Percentiles rank a stretch among this genome's conserved stretches.
Conservation (phyloP, 805 yeast genomes). For the Lachancea dasiensis region DNA sequence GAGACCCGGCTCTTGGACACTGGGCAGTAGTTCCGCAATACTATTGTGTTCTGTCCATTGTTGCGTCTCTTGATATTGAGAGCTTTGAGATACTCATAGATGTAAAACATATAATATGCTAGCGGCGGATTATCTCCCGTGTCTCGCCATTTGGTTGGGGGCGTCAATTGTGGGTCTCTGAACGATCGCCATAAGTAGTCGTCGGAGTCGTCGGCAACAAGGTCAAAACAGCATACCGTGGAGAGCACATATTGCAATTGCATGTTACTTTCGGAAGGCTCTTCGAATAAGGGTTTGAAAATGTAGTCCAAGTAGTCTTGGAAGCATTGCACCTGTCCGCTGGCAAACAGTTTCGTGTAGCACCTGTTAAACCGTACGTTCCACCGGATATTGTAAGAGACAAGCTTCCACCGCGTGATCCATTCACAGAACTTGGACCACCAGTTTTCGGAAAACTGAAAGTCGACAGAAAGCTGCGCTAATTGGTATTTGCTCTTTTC, state of each 20-base stretch:
- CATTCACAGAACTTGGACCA: slow-evolving; percentile 35
- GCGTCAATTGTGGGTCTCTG: slow-evolving; percentile 11
- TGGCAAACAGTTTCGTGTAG: slow-evolving; percentile 22
- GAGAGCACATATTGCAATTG: slow-evolving; percentile 31
- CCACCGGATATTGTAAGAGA: slow-evolving; percentile 38
- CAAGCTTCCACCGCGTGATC: slow-evolving; percentile 34
- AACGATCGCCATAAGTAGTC: slow-evolving; percentile 26
- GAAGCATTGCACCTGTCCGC: slow-evolving; percentile 24
- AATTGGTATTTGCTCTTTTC: slow-evolving; percentile 38
- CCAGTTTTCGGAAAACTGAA: slow-evolving; percentile 25
- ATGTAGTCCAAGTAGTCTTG: slow-evolving; percentile 31
- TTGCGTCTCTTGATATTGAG: slow-evolving; percentile 16
- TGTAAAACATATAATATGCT: slow-evolving; percentile 35
- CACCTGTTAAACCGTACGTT: slow-evolving; percentile 32
- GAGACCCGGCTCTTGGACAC: slow-evolving; percentile 23
- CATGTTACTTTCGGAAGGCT: slow-evolving; percentile 20
- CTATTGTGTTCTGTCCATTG: slow-evolving; percentile 17
- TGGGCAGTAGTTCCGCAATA: slow-evolving; percentile 23
- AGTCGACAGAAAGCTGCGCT: slow-evolving; percentile 35
- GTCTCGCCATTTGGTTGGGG: slow-evolving; percentile 29
- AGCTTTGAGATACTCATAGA: slow-evolving; percentile 22
- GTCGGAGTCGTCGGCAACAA: slow-evolving; percentile 24
- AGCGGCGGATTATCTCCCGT: slow-evolving; percentile 36
- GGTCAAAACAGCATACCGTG: slow-evolving; percentile 31
- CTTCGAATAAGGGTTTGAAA: slow-evolving; percentile 32